These are phyloP conservation scores for Yarrowia sp. DNA, from an alignment of 805 yeast species.

Conservation along the genomic window DNA sequence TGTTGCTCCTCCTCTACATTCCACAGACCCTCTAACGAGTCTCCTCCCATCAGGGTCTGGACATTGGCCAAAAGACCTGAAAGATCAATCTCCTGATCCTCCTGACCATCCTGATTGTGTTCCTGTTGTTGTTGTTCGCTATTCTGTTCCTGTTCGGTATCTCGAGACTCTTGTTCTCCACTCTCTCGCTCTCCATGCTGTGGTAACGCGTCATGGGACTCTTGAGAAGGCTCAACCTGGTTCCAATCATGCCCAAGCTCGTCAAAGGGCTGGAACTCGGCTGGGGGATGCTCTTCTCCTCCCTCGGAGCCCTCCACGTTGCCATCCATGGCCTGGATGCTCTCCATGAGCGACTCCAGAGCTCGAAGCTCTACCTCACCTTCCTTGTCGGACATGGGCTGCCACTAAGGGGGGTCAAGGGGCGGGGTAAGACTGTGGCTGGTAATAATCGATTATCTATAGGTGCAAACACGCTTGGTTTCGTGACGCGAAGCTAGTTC, in stretches of 20 bases:
- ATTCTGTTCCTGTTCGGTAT: neutral
- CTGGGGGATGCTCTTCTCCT: slow-evolving; percentile 8
- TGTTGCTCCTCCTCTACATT: slow-evolving; percentile 2
- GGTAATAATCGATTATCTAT: slow-evolving; percentile 23
- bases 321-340: slow-evolving; percentile 29
- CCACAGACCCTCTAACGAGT: slow-evolving; percentile 19
- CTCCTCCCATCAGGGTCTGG: slow-evolving; percentile 33
- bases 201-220: slow-evolving; percentile 17
- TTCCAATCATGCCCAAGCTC: slow-evolving; percentile 24
- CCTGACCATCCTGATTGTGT: neutral
- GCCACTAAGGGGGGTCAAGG: slow-evolving; percentile 15
- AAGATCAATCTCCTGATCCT: slow-evolving; percentile 17
- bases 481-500: slow-evolving; percentile 39
- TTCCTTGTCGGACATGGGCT: slow-evolving; percentile 36
- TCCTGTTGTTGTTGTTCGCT: neutral
- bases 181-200: neutral
- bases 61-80: slow-evolving; percentile 23
- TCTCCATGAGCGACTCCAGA: slow-evolving; percentile 33
- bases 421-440: slow-evolving; percentile 20
- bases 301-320: slow-evolving; percentile 7
- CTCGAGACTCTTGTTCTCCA: no score
- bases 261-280: slow-evolving; percentile 35
- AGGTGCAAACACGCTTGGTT: slow-evolving; percentile 35
- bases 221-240: slow-evolving; percentile 16
- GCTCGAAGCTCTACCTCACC: slow-evolving; percentile 35